Evolutionary conservation across 2,329 filamentous ascomycete species (phyloP).

Genomic region (Aspergillus vadensis): DNA sequence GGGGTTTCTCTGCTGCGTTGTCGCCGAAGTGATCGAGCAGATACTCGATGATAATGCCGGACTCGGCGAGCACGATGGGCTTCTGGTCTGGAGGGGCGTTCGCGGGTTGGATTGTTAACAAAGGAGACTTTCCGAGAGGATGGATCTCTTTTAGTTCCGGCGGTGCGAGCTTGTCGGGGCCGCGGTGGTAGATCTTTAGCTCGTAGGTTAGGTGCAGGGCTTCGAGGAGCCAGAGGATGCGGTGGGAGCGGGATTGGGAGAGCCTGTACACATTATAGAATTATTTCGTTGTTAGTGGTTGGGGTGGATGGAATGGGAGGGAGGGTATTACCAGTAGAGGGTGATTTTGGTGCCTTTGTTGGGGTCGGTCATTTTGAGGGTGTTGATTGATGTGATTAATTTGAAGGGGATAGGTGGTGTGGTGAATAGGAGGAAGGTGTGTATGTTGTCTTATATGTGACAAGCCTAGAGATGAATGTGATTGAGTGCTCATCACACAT

Average conservation of each 20-base stretch:
- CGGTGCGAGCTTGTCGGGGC: slow-evolving; percentile 67
- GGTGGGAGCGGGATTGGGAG: slow-evolving; percentile 77
- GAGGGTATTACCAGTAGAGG: slow-evolving; percentile 60
- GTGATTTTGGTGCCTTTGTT: slow-evolving; percentile 55
- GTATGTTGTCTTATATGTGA: background rate
- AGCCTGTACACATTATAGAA: slow-evolving; percentile 59
- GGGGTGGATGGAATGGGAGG: background rate
- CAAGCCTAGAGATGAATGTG: background rate
- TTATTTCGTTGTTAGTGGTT: slow-evolving; percentile 7
- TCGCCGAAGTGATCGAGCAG: slow-evolving; percentile 68
- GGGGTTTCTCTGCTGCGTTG: slow-evolving; percentile 25
- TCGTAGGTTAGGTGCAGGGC: slow-evolving; percentile 79
- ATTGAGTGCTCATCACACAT: background rate
- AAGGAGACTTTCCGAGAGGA: slow-evolving; percentile 82
- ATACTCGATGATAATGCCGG: slow-evolving; percentile 78
- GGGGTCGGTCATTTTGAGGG: slow-evolving; percentile 20
- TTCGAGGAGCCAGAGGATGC: slow-evolving; percentile 82
- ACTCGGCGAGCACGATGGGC: slow-evolving; percentile 74
- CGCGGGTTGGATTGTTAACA: slow-evolving; percentile 65
- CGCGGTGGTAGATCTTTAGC: slow-evolving; percentile 75
- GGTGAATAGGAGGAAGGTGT: background rate
- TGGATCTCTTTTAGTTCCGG: slow-evolving; percentile 75
- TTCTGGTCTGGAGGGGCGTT: slow-evolving; percentile 32
- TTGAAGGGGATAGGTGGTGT: background rate
- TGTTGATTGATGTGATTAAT: background rate